phyloP scores from a whole-genome alignment of 2,329 filamentous ascomycete genomes.

The Arthrobotrys megalospora region DNA sequence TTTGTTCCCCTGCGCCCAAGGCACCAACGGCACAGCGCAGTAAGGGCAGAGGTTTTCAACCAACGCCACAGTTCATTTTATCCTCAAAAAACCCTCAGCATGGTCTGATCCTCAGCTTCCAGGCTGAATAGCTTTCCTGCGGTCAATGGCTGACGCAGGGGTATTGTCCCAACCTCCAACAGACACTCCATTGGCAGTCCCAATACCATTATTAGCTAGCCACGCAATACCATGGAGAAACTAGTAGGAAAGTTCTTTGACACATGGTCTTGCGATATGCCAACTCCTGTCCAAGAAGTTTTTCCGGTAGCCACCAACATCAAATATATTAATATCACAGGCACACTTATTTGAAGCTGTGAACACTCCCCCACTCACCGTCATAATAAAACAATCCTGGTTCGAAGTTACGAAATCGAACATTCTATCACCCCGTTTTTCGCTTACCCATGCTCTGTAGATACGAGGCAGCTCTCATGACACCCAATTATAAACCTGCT shows the following conservation, averaged over 20 bases:
- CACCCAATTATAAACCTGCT: conserved; percentile 51
- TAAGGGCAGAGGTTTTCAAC: conserved; percentile 29
- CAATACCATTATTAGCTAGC: conserved; percentile 10
- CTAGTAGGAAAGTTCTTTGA: conserved; percentile 1
- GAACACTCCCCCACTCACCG: conserved; percentile 20
- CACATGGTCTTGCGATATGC: conserved; percentile 16
- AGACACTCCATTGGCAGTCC: conserved; percentile 16
- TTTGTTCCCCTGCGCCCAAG: conserved; percentile 35
- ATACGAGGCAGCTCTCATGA: conserved; percentile 48
- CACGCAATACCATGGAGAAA: conserved; percentile 18
- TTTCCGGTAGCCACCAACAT: conserved; percentile 55
- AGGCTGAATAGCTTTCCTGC: conserved; percentile 50
- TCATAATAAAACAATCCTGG: conserved; percentile 38
- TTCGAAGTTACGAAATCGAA: conserved; percentile 40
- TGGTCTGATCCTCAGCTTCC: conserved; percentile 50
- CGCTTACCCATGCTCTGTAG: conserved; percentile 44
- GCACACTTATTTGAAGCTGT: conserved; percentile 14
- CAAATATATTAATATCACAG: conserved; percentile 51
- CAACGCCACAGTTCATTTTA: conserved; percentile 56
- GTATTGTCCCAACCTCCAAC: conserved; percentile 32
- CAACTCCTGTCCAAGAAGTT: conserved; percentile 17
- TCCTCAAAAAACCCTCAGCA: conserved; percentile 43
- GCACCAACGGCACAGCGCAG: conserved; percentile 32
- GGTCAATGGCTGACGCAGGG: conserved; percentile 26
- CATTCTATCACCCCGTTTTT: conserved; percentile 38